Conservation (phyloP, 352 stramenopile genomes). For the Pythium periplocum region DNA sequence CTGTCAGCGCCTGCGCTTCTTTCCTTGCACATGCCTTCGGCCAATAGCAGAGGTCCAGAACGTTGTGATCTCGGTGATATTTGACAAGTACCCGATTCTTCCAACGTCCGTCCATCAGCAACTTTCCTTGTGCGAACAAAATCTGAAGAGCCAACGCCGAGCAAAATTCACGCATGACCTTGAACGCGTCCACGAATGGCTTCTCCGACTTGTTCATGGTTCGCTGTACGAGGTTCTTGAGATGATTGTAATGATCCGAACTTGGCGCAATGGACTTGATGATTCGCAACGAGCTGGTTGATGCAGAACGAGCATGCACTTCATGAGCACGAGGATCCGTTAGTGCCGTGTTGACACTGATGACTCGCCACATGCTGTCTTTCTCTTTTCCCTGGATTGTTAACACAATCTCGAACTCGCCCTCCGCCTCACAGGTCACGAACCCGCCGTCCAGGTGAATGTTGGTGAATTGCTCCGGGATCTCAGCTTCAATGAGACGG, state of each 20-base stretch:
- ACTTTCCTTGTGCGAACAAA: constrained; percentile 61
- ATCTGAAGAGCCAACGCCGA: constrained; percentile 75
- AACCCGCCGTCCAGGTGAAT: constrained; percentile 75
- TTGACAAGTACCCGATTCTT: constrained; percentile 76
- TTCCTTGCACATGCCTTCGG: constrained; percentile 63
- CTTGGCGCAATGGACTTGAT: constrained; percentile 74
- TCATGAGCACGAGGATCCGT: constrained; percentile 57
- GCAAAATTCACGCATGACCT: constrained; percentile 82
- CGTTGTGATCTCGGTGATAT: constrained; percentile 70
- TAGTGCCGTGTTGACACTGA: constrained; percentile 73
- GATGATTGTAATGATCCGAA: constrained; percentile 70
- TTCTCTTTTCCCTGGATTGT: constrained; percentile 77
- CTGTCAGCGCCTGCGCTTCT: constrained; percentile 36
- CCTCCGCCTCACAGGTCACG: constrained; percentile 65
- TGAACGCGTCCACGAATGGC: constrained; percentile 74
- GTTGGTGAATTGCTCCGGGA: constrained; percentile 75
- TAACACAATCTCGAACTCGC: constrained; percentile 82
- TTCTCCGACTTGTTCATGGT: constrained; percentile 82
- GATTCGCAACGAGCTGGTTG: constrained; percentile 64
- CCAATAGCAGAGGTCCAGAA: constrained; percentile 83
- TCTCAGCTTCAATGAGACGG: constrained; percentile 74
- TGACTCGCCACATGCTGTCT: constrained; percentile 72
- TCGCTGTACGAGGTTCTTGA: constrained; percentile 81
- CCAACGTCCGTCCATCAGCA: constrained; percentile 78
- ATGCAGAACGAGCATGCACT: constrained; percentile 44